Conservation (phyloP, 495 filamentous ascomycete species). For the Aspergillus cristatus region DNA sequence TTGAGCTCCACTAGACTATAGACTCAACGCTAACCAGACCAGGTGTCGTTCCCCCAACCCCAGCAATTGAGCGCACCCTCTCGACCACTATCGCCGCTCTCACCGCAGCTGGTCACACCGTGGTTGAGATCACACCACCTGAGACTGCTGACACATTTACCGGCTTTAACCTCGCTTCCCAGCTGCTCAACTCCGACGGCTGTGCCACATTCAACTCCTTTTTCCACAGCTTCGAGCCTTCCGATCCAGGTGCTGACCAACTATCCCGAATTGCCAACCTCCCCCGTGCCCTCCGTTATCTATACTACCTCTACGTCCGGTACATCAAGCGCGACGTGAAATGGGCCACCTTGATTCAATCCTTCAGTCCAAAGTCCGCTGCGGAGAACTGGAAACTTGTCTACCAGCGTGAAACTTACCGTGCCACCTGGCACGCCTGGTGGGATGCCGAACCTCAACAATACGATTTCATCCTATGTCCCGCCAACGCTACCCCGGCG, state of each 20-base stretch:
- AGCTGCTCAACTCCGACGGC: conserved; percentile 81
- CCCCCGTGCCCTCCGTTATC: conserved; percentile 63
- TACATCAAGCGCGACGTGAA: conserved; percentile 67
- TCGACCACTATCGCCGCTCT: conserved; percentile 61
- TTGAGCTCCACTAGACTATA: too few species aligned
- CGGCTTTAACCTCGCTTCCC: conserved; percentile 69
- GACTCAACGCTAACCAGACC: not conserved
- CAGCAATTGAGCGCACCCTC: conserved; percentile 73
- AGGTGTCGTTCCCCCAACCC: conserved; percentile 76
- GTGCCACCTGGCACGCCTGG: conserved; percentile 71
- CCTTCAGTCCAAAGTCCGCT: conserved; percentile 61
- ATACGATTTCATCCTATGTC: conserved; percentile 72
- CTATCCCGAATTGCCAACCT: conserved; percentile 65
- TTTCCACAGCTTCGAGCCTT: conserved; percentile 66
- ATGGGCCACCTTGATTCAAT: conserved; percentile 67
- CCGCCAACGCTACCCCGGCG: conserved; percentile 86
- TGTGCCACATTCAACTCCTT: conserved; percentile 73
- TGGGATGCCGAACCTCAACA: conserved; percentile 56
- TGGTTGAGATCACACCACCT: conserved; percentile 61
- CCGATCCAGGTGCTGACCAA: conserved; percentile 69
- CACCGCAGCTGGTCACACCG: conserved; percentile 59
- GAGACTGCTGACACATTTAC: conserved; percentile 55
- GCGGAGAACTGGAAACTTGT: conserved; percentile 78
- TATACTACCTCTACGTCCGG: conserved; percentile 85
- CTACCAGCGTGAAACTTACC: conserved; percentile 65